Evolutionary conservation across 495 filamentous ascomycete genomes (phyloP).

Genomic region (Tuber calosporum): DNA sequence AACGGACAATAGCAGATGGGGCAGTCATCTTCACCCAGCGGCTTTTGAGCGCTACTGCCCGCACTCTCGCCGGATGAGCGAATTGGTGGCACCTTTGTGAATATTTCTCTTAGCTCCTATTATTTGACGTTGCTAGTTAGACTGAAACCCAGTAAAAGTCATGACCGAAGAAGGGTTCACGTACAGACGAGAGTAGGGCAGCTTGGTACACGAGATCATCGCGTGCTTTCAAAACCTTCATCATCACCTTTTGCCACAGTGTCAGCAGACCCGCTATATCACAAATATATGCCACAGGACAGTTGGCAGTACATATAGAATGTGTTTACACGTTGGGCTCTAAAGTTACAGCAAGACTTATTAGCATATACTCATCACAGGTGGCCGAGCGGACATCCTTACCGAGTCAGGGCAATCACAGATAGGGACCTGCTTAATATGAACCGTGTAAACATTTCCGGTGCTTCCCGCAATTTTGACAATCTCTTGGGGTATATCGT

Average conservation of each 20-base stretch:
- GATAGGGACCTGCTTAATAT: constrained; percentile 49
- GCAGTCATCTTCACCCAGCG: constrained; percentile 54
- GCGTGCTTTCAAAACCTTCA: constrained; percentile 55
- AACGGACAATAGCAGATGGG: constrained; percentile 64
- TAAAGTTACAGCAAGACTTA: not conserved
- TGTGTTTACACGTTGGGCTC: constrained; percentile 62
- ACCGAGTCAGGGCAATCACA: constrained; percentile 55
- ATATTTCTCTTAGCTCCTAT: constrained; percentile 53
- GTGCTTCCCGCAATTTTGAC: constrained; percentile 58
- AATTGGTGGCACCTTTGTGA: constrained; percentile 46
- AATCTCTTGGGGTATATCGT: constrained; percentile 47
- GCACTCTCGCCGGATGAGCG: constrained; percentile 35
- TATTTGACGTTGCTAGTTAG: not conserved
- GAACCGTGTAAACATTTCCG: constrained; percentile 58
- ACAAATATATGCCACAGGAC: not conserved
- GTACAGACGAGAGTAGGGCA: constrained; percentile 53
- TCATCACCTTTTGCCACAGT: constrained; percentile 47
- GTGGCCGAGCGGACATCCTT: constrained; percentile 36
- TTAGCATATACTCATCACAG: not conserved
- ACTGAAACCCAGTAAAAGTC: not conserved
- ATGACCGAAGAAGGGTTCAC: constrained; percentile 4
- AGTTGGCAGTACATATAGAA: constrained; percentile 51
- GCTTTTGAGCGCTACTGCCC: constrained; percentile 42
- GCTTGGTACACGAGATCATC: constrained; percentile 57
- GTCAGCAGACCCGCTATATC: not conserved